Evolutionary conservation across 306 rosid genomes (phyloP), one percentile per base, ranked within the genome.

Genomic region (Geum urbanum): DNA sequence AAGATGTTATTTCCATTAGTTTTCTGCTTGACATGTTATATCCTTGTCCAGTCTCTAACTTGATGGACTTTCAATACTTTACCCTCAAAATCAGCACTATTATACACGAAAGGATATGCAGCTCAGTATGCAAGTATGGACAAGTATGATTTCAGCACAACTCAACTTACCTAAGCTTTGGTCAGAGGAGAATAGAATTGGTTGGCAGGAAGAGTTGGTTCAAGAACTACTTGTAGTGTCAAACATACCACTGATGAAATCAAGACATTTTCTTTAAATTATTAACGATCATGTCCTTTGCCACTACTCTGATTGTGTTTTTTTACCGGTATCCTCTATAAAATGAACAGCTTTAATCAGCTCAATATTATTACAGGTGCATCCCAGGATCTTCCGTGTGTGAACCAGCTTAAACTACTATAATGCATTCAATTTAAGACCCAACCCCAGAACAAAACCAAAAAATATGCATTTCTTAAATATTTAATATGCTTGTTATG

Each of bases 341-440:
- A 62, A 48, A n/a, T 8, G 24, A 40, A 16, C 32, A 41, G 18
- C 32, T 39, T 62, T 24, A 62, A 62, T n/a, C 27, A 9, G 18
- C 67, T 40, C 67, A 62, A n/a, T 22, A 4, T 19, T 62, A n/a
- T 20, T 62, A 24, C 15, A n/a, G 67, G 48, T 9, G 66, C 66
- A 16, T 4, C 20, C 27, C 7, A n/a, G 15, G 48, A 20, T 18
- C 67, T 62, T 62, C 47, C 14, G 7, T 53, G 11, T 10, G 0
- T 16, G 67, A 39, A 8, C 4, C 13, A 62, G 9, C 48, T 39
- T 40, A 39, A 61, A 37, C 22, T 16, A 39, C 27, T 58, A 59
- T 8, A 11, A 39, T 62, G 45, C 15, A 44, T 60, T 37, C 19
- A 35, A 60, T 15, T 8, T 61, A 58, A 1, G 9, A 32, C 27